Conservation (phyloP, 2,329 filamentous ascomycete species). For the Coniochaeta prunicola region DNA sequence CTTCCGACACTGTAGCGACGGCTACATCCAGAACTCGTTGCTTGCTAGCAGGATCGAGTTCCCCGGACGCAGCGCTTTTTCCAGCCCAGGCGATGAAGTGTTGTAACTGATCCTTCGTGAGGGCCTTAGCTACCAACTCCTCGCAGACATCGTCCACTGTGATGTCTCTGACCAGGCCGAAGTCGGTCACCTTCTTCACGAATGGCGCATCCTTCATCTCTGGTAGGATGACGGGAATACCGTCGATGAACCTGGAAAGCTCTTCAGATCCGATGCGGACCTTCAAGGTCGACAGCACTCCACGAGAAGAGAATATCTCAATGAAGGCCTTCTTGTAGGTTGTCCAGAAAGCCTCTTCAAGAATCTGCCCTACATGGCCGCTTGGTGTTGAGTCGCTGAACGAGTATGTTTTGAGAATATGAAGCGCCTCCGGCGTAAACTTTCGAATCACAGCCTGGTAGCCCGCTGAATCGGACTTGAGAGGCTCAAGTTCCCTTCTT, state of each 20-base stretch:
- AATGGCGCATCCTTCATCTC: conserved; percentile 69
- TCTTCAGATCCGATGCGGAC: conserved; percentile 70
- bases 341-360: conserved; percentile 95
- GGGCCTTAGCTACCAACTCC: conserved; percentile 74
- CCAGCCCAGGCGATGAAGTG: conserved; percentile 83
- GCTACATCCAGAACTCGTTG: conserved; percentile 70
- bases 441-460: conserved; percentile 56
- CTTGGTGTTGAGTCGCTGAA: conserved; percentile 89
- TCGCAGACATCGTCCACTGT: conserved; percentile 79
- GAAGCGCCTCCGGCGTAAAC: conserved; percentile 71
- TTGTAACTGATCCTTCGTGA: conserved; percentile 69
- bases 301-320: conserved; percentile 81
- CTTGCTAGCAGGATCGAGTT: conserved; percentile 64
- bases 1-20: conserved; percentile 60
- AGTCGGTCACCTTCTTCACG: conserved; percentile 72
- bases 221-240: conserved; percentile 78
- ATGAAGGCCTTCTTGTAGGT: conserved; percentile 76
- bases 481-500: conserved; percentile 23
- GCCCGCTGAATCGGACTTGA: conserved; percentile 40
- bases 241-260: conserved; percentile 68
- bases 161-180: conserved; percentile 79
- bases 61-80: conserved; percentile 60
- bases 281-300: conserved; percentile 75
- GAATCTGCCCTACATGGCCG: conserved; percentile 71
- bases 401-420: conserved; percentile 80